Base-by-base conservation (phyloP, 768 basidiomycete genomes). In the Pulveroboletus sp. region DNA sequence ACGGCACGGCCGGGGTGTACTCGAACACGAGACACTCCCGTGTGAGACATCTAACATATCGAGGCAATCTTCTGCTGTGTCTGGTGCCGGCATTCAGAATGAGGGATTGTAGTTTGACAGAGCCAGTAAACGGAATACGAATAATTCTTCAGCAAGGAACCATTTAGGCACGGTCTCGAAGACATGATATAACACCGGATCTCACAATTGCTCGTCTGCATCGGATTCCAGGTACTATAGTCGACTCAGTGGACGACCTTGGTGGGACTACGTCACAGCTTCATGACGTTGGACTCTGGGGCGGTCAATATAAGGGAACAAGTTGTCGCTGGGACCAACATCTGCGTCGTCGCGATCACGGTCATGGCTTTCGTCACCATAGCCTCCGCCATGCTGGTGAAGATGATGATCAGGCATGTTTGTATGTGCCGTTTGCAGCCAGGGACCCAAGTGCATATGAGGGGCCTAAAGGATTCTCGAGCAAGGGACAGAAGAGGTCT, bases 131-230 rank as follows among this genome's bases (percentile, higher is more conserved):
- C 1, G 93, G 93, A 26, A 96, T 66, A 43, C 86, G 86, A 45
- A 93, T 69, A 57, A 92, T 90, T 59, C 89, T 91, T 56, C 32
- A 43, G n/a, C 26, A 42, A 36, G 49, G 35, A 21, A 18, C 10
- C 39, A 30, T 49, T 60, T 46, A 58, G 46, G 44, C 40, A 10
- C 21, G 5, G 36, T 46, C 33, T 24, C n/a, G n/a, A n/a, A 28
- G 33, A 14, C n/a, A n/a, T n/a, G n/a, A n/a, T n/a, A n/a, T n/a
- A n/a, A n/a, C 17, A 47, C 21, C n/a, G 24, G 27, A 41, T 53
- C 75, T 59, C 67, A 90, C 89, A 96, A 68, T 67, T 92, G 87
- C 62, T 94, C 93, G 68, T 95, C 93, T 31, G 87, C 86, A 56
- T 96, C 93, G 15, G 90, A 93, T 67, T 93, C 87, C 51, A 93